Percentiles rank a stretch among this genome's conserved stretches.
Evolutionary conservation across 2,329 filamentous ascomycete species (phyloP).

Genomic region (Trichoderma afroharzianum): DNA sequence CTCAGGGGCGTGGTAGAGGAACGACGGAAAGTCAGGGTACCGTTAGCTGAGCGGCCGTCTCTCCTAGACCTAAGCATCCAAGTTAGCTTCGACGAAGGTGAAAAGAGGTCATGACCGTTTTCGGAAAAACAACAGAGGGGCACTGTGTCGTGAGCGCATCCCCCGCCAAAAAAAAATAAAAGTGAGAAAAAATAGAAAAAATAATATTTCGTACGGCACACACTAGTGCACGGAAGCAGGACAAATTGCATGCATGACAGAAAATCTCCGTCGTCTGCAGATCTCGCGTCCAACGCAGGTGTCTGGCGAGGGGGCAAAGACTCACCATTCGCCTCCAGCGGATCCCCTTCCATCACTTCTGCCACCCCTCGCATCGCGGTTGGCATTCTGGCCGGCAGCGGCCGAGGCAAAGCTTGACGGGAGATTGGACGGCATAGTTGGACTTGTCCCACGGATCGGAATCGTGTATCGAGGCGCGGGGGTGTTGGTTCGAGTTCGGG

Average conservation of each 20-base stretch:
- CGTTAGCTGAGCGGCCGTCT: slow-evolving; percentile 56
- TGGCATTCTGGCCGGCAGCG: slow-evolving; percentile 69
- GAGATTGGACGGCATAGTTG: slow-evolving; percentile 66
- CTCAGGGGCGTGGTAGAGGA: slow-evolving; percentile 55
- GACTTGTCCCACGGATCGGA: slow-evolving; percentile 19
- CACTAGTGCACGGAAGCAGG: background rate
- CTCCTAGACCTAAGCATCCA: slow-evolving; percentile 49
- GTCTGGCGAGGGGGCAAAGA: slow-evolving; percentile 25
- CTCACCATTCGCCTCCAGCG: slow-evolving; percentile 70
- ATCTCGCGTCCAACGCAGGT: background rate
- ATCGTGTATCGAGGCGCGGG: slow-evolving; percentile 10
- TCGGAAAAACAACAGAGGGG: slow-evolving; percentile 1
- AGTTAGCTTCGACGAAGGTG: slow-evolving; percentile 16
- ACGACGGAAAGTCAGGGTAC: slow-evolving; percentile 62
- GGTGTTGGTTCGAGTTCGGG: slow-evolving; percentile 14
- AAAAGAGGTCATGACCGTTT: background rate
- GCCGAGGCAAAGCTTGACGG: slow-evolving; percentile 82
- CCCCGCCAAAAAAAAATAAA: slow-evolving; percentile 1
- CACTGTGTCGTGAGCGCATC: background rate
- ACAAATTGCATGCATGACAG: slow-evolving; percentile 21
- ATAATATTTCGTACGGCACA: background rate
- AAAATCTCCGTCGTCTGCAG: slow-evolving; percentile 16
- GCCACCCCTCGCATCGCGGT: slow-evolving; percentile 56
- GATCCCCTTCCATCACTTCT: slow-evolving; percentile 54
- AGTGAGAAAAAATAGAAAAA: background rate